Evolutionary conservation across 2,329 filamentous ascomycete species (phyloP).

Genomic region (Phialemonium atrogriseum): DNA sequence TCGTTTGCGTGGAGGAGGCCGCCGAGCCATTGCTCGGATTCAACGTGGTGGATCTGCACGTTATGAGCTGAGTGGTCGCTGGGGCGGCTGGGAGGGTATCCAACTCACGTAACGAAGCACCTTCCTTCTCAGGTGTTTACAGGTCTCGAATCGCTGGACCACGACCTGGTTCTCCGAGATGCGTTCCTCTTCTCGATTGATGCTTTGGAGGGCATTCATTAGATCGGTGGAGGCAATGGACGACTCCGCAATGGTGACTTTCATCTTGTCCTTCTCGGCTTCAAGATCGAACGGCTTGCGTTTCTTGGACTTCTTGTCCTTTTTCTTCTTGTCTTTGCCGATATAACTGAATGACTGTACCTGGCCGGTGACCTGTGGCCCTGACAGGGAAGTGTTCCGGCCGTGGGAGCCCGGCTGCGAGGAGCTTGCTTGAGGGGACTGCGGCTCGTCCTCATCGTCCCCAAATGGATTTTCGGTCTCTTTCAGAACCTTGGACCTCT

Average conservation of each 20-base stretch:
- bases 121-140: slow-evolving; percentile 76
- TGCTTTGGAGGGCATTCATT: slow-evolving; percentile 75
- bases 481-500: slow-evolving; percentile 72
- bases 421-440: slow-evolving; percentile 11
- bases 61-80: no score
- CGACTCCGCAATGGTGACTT: slow-evolving; percentile 79
- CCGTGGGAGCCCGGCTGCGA: slow-evolving; percentile 19
- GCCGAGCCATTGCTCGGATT: slow-evolving; percentile 86
- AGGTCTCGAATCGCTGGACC: slow-evolving; percentile 70
- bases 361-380: slow-evolving; percentile 16
- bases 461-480: slow-evolving; percentile 71
- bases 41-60: slow-evolving; percentile 71
- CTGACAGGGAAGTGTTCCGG: slow-evolving; percentile 13
- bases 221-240: slow-evolving; percentile 89
- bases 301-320: slow-evolving; percentile 48
- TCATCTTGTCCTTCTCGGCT: slow-evolving; percentile 78
- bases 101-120: slow-evolving; percentile 69
- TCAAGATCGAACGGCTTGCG: slow-evolving; percentile 70
- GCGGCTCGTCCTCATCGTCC: slow-evolving; percentile 54
- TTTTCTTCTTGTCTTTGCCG: slow-evolving; percentile 41
- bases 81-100: no score
- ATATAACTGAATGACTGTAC: slow-evolving; percentile 33
- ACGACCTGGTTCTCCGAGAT: slow-evolving; percentile 79
- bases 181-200: slow-evolving; percentile 81
- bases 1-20: slow-evolving; percentile 90